Evolutionary conservation across 139 green algal species (phyloP).

Genomic region (Zygnema cylindricum): DNA sequence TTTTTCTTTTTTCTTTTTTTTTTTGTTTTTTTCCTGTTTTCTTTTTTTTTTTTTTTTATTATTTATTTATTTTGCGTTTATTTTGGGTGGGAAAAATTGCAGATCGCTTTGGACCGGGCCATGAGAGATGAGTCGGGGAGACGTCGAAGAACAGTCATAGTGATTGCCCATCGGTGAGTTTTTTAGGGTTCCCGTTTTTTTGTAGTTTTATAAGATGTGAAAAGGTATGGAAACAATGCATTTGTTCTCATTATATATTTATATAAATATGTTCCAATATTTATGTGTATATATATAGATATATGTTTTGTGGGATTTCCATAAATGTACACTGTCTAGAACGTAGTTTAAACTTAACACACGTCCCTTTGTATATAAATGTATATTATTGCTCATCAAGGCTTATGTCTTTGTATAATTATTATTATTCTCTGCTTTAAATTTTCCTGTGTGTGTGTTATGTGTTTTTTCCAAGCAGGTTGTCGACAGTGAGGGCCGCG

Average conservation of each 20-base stretch:
- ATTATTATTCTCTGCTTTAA: not conserved
- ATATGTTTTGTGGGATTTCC: not conserved
- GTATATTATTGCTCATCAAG: not conserved
- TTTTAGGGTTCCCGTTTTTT: too few relatives aligned
- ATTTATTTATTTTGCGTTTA: too few relatives aligned
- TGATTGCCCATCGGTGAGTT: slow-evolving; percentile 82
- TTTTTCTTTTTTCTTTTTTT: not conserved
- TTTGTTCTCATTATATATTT: too few relatives aligned
- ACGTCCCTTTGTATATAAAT: not conserved
- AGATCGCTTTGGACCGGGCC: slow-evolving; percentile 40
- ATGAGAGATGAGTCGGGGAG: slow-evolving; percentile 39
- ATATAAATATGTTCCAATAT: not conserved
- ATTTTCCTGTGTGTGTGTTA: too few relatives aligned
- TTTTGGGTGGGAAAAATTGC: too few relatives aligned
- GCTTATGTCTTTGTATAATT: not conserved
- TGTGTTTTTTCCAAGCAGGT: slow-evolving; percentile 17
- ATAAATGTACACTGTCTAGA: not conserved
- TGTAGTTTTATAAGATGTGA: too few relatives aligned
- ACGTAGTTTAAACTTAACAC: too few relatives aligned
- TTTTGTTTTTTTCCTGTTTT: not conserved
- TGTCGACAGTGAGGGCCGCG: slow-evolving; percentile 82
- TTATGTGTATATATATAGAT: not conserved
- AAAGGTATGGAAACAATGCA: too few relatives aligned
- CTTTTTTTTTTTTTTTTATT: too few relatives aligned
- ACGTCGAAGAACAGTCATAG: slow-evolving; percentile 74